These are phyloP conservation scores for Aspergillus calidoustus DNA, from an alignment of 2,329 filamentous ascomycete genomes.

Conservation along the genomic window DNA sequence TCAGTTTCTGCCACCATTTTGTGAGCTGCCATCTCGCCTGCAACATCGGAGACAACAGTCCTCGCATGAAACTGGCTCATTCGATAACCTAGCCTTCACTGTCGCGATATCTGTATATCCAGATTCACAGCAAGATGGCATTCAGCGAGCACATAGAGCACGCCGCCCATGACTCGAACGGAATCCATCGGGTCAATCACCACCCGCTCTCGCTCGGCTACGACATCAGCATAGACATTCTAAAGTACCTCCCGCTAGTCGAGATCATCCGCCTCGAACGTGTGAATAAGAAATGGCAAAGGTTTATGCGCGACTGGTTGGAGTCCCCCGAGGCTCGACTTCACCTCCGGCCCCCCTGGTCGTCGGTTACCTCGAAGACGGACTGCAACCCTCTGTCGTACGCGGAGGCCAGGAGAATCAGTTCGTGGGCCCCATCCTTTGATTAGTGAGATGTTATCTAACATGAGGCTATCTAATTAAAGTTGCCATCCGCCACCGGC, in stretches of 20 bases:
- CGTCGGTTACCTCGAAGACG: background rate
- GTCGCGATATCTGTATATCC: too few relatives aligned
- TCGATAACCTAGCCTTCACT: too few relatives aligned
- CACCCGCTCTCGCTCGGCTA: background rate
- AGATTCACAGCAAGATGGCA: too few relatives aligned
- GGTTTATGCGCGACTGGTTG: background rate
- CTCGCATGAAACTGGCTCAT: too few relatives aligned
- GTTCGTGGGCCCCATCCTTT: background rate
- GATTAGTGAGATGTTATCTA: background rate
- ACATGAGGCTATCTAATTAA: too few relatives aligned
- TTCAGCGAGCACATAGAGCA: too few relatives aligned
- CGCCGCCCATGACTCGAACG: too few relatives aligned
- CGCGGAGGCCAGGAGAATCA: background rate
- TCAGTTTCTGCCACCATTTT: too few relatives aligned
- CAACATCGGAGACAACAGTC: too few relatives aligned
- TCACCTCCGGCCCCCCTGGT: background rate
- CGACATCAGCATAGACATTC: background rate
- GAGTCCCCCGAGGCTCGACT: background rate
- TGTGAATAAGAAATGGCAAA: background rate
- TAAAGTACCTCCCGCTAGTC: background rate
- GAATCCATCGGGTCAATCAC: too few relatives aligned
- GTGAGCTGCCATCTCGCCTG: too few relatives aligned
- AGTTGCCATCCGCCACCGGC: too few relatives aligned
- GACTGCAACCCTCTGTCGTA: background rate
- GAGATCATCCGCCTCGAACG: background rate